Evolutionary conservation across 2,329 filamentous ascomycete species (phyloP).

Genomic region (Colletotrichum costaricense): DNA sequence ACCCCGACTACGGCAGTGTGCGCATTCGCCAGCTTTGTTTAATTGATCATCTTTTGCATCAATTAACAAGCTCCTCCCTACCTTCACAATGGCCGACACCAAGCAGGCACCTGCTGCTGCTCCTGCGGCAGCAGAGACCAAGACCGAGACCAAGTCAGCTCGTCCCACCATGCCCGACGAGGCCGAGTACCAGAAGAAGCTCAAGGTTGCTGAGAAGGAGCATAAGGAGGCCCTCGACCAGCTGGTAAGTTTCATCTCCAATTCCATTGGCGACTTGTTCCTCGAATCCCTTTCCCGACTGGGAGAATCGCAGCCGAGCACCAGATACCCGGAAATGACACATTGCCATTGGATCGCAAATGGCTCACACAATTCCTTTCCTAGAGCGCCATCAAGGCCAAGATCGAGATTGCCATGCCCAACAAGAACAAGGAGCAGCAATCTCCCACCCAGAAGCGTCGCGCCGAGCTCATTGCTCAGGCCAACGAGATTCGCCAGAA

Average conservation of each 20-base stretch:
- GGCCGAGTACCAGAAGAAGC: conserved; percentile 81
- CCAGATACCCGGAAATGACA: background rate
- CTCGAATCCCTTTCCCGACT: no score
- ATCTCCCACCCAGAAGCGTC: conserved; percentile 82
- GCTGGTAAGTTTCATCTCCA: conserved; percentile 47
- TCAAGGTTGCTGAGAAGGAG: conserved; percentile 88
- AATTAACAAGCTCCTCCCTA: conserved; percentile 3
- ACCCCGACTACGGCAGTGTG: conserved; percentile 13
- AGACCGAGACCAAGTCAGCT: conserved; percentile 53
- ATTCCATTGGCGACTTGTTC: background rate
- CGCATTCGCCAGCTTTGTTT: conserved; percentile 13
- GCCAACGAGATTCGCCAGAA: conserved; percentile 86
- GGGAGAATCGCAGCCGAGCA: background rate
- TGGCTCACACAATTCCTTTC: conserved; percentile 30
- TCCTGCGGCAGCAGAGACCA: conserved; percentile 45
- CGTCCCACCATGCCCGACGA: conserved; percentile 91
- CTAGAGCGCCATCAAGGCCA: conserved; percentile 89
- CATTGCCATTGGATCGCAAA: background rate
- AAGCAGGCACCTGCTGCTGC: conserved; percentile 39
- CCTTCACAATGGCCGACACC: conserved; percentile 59
- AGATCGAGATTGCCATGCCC: conserved; percentile 85
- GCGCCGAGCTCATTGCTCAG: conserved; percentile 86
- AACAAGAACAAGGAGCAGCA: conserved; percentile 81
- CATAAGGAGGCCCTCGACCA: conserved; percentile 79
- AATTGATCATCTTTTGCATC: conserved; percentile 25